Percentiles rank a stretch among this genome's conserved stretches.
phyloP scores from a whole-genome alignment of 2,329 filamentous ascomycete species.

The Rutstroemia sp. region DNA sequence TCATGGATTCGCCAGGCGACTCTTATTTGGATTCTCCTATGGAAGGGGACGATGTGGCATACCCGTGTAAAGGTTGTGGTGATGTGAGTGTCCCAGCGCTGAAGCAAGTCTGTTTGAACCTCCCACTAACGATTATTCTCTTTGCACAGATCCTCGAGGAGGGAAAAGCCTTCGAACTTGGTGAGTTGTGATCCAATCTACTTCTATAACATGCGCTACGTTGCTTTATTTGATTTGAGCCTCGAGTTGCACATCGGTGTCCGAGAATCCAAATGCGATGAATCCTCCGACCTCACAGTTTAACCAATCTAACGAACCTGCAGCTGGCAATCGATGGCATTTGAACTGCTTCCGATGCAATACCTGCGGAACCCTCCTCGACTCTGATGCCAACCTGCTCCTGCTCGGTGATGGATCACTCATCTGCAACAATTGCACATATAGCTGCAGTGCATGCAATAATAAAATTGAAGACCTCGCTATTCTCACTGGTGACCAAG shows the following conservation, averaged over 20 bases:
- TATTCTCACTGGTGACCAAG: conserved; percentile 95
- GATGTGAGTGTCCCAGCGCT: conserved; percentile 51
- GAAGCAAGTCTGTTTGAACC: conserved; percentile 1
- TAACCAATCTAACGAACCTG: conserved; percentile 21
- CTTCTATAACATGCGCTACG: conserved; percentile 1
- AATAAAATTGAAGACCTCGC: conserved; percentile 98
- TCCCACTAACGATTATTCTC: conserved; percentile 19
- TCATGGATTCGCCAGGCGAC: conserved; percentile 47
- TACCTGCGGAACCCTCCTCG: conserved; percentile 88
- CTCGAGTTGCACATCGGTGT: conserved; percentile 8
- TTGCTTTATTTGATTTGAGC: conserved; percentile 8
- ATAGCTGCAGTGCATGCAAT: conserved; percentile 92
- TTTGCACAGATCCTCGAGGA: conserved; percentile 79
- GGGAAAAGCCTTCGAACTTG: conserved; percentile 95
- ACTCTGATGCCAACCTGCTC: conserved; percentile 95
- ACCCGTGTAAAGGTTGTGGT: conserved; percentile 88
- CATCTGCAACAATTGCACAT: conserved; percentile 99
- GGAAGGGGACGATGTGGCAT: conserved; percentile 71
- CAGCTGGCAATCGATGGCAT: conserved; percentile 96
- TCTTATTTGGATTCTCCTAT: conserved; percentile 39
- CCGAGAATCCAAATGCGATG: conserved; percentile 1
- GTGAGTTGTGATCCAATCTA: conserved; percentile 43
- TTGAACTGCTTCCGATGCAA: conserved; percentile 98
- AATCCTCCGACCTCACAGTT: conserved; percentile 5
- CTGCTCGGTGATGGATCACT: conserved; percentile 95